Evolutionary conservation across 2,329 filamentous ascomycete genomes (phyloP), one percentile per base, ranked within the genome.

Genomic region (Helotiales sp.): DNA sequence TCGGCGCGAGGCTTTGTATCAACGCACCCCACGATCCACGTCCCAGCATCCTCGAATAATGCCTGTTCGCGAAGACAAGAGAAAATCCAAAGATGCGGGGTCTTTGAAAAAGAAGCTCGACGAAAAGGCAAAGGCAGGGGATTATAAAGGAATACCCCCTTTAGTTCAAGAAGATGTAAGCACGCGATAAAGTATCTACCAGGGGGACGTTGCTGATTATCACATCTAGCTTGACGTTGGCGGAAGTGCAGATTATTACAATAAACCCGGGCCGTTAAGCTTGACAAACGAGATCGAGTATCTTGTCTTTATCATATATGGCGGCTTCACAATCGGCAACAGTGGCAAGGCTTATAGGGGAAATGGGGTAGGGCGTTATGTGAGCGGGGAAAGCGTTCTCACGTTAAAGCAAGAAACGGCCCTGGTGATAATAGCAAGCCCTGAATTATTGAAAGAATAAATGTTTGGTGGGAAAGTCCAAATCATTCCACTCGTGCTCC

Each of bases 301-400:
- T 55, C 25, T 55, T 40, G 52, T 55, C 42, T 48, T 55, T 49
- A 48, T 55, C 24, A 55, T 55, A 19, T 22, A 2, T 19, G 44
- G 52, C 12, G 33, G 52, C 44, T 55, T 55, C 29, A 55, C 17
- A 49, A 63, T 88, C 85, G 33, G 52, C 42, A 49, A 17, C 30
- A 49, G 44, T 55, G 30, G 15, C 1, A 33, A 55, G 24, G 44
- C 40, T 49, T 42, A 55, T 55, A 49, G 9, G 33, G 52, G 52
- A 24, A 49, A 55, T 48, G 33, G 52, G 33, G 5, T 49, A 40
- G 52, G 52, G 42, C n/a, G 49, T 55, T 38, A 17, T 36, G 42
- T 54, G 27, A 10, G 27, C 29, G 52, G 38, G 38, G 52, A 54
- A 44, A 54, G 52, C 24, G 52, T 47, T 46, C 52, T 54, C 30